Conservation (phyloP, 306 rosid genomes). For the Prunus dulcis region DNA sequence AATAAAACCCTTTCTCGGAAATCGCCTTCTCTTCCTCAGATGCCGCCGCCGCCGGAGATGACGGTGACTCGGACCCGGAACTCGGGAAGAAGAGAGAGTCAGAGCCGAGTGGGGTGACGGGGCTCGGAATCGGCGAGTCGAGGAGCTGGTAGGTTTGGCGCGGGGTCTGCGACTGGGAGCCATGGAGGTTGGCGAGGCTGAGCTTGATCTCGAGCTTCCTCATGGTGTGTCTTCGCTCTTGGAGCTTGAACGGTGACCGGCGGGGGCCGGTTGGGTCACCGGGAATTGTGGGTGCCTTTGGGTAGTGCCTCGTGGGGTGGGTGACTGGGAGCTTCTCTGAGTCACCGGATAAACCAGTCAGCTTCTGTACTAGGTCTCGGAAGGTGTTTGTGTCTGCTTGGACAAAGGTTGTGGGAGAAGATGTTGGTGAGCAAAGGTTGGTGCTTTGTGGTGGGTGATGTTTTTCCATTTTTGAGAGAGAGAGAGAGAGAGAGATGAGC, state of each 20-base stretch:
- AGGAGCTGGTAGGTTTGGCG: too few species aligned
- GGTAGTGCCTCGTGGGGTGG: conserved; percentile 23
- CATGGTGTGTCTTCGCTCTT: conserved; percentile 44
- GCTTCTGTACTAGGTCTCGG: conserved; percentile 47
- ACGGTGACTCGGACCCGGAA: conserved; percentile 31
- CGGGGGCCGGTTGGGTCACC: conserved; percentile 35
- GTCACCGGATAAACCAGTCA: conserved; percentile 45
- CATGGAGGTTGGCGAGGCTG: conserved; percentile 29
- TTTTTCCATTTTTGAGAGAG: conserved; percentile 14
- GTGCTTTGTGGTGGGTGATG: neutral
- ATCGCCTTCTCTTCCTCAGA: conserved; percentile 33
- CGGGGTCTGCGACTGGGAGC: conserved; percentile 7
- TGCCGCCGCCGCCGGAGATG: conserved; percentile 19
- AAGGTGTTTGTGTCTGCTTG: conserved; percentile 45
- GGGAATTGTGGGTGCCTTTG: conserved; percentile 10
- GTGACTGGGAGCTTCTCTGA: conserved; percentile 36
- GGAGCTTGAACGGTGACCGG: conserved; percentile 49
- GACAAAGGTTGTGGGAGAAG: conserved; percentile 47
- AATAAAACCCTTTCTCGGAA: conserved; percentile 35
- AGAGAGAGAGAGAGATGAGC: neutral
- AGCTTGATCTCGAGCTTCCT: conserved; percentile 45
- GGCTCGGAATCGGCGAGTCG: conserved; percentile 35
- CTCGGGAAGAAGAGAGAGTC: conserved; percentile 24
- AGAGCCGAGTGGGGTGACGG: conserved; percentile 33
- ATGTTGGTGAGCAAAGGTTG: conserved; percentile 23